Evolutionary conservation across 148 eudicot genomes (phyloP).

Genomic region (Rhododendron kiyosumense): DNA sequence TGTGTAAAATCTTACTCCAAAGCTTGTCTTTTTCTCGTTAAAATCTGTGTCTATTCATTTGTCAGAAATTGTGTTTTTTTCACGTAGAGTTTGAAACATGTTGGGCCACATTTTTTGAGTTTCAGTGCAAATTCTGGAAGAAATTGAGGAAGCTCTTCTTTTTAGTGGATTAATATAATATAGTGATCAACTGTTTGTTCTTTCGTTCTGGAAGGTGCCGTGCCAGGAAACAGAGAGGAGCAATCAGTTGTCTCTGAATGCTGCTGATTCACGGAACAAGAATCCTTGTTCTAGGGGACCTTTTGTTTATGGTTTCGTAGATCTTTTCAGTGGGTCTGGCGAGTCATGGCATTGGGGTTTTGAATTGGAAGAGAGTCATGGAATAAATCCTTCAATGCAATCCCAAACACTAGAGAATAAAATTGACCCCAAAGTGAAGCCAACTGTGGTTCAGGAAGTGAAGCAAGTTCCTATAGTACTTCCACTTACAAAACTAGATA

Average conservation of each 20-base stretch:
- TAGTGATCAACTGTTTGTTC: slow-evolving; percentile 5
- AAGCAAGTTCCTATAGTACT: slow-evolving; percentile 27
- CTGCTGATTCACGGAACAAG: slow-evolving; percentile 29
- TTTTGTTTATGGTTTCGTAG: slow-evolving; percentile 71
- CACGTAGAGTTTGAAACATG: not conserved
- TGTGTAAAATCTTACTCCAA: not conserved
- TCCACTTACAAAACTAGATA: slow-evolving; percentile 35
- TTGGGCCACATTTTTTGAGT: not conserved
- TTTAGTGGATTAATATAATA: not conserved
- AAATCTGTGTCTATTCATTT: not conserved
- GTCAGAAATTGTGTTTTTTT: not conserved
- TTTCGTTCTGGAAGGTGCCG: slow-evolving; percentile 36
- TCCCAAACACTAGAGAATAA: slow-evolving; percentile 40
- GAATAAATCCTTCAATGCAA: slow-evolving; percentile 31
- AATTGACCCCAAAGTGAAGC: slow-evolving; percentile 50
- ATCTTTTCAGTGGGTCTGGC: slow-evolving; percentile 87
- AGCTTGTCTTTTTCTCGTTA: not conserved
- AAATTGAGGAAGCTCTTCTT: not conserved
- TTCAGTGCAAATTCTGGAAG: not conserved
- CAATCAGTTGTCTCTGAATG: slow-evolving; percentile 26
- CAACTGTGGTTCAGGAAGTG: slow-evolving; percentile 30
- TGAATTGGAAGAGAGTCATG: slow-evolving; percentile 44
- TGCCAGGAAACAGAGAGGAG: slow-evolving; percentile 30
- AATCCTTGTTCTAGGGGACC: slow-evolving; percentile 37
- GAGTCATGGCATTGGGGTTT: slow-evolving; percentile 79